These are phyloP conservation scores for Vitis amurensis DNA, from an alignment of 164 flowering plant species.

Conservation along the genomic window DNA sequence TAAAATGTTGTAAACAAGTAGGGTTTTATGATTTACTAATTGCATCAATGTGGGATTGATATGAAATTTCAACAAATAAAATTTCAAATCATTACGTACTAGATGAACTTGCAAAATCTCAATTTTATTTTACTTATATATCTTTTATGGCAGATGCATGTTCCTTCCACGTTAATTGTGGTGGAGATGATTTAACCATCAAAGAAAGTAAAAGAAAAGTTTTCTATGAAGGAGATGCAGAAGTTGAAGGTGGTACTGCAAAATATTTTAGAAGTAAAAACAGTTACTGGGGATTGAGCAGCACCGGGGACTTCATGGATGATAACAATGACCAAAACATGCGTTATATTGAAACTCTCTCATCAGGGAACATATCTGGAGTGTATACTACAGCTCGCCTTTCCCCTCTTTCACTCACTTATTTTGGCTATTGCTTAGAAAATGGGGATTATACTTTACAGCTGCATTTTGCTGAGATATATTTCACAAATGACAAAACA, in stretches of 20 bases:
- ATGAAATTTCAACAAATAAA: too few relatives aligned
- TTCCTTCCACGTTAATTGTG: conserved; percentile 70
- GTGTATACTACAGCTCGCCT: conserved; percentile 64
- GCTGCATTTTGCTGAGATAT: conserved; percentile 75
- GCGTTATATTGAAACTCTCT: conserved; percentile 21
- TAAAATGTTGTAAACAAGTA: too few relatives aligned
- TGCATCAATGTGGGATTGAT: too few relatives aligned
- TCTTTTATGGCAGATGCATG: conserved; percentile 37
- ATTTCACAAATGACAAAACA: conserved; percentile 47
- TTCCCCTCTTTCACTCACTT: conserved; percentile 64
- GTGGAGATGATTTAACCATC: conserved; percentile 48
- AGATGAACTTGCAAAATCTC: not conserved
- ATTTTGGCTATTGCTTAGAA: conserved; percentile 51
- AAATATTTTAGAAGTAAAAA: conserved; percentile 24
- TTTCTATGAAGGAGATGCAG: conserved; percentile 54
- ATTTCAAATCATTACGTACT: too few relatives aligned
- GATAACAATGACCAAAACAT: conserved; percentile 34
- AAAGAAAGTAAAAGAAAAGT: conserved; percentile 19
- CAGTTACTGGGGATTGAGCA: conserved; percentile 66
- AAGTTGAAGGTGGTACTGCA: conserved; percentile 49
- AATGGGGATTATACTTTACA: conserved; percentile 60
- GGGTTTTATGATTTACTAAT: too few relatives aligned
- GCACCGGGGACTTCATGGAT: conserved; percentile 81
- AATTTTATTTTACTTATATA: not conserved
- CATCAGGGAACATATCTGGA: conserved; percentile 30